These are phyloP conservation scores for Beta corolliflora DNA, from an alignment of 179 eudicot species.

Conservation along the genomic window DNA sequence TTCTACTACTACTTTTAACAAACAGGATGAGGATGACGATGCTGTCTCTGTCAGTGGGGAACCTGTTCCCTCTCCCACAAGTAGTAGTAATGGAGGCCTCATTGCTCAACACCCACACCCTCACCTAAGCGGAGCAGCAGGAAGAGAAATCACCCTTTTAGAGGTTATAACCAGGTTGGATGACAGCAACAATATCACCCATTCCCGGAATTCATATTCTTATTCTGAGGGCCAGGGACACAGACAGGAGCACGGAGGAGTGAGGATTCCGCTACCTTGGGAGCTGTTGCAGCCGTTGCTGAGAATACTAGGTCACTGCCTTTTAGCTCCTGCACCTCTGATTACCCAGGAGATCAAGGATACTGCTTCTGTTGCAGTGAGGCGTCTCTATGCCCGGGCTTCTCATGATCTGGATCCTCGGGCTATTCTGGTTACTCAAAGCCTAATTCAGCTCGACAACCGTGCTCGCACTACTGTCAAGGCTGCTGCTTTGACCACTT, in stretches of 20 bases:
- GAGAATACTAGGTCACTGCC: slow-evolving; percentile 86
- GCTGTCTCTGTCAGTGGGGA: slow-evolving; percentile 8
- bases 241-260: slow-evolving; percentile 23
- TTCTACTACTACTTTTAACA: slow-evolving; percentile 3
- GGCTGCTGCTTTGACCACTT: slow-evolving; percentile 43
- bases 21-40: slow-evolving; percentile 18
- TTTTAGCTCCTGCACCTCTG: slow-evolving; percentile 75
- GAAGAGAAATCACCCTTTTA: slow-evolving; percentile 21
- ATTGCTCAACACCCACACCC: slow-evolving; percentile 6
- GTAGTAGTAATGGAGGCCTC: slow-evolving; percentile 9
- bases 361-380: slow-evolving; percentile 64
- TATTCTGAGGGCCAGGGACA: slow-evolving; percentile 27
- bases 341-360: slow-evolving; percentile 58
- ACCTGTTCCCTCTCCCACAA: not conserved
- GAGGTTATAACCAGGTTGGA: slow-evolving; percentile 24
- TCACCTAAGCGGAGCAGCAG: slow-evolving; percentile 8
- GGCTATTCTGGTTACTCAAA: slow-evolving; percentile 78
- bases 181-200: slow-evolving; percentile 8
- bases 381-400: slow-evolving; percentile 79
- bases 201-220: not conserved
- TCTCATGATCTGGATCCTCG: slow-evolving; percentile 84
- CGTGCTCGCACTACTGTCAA: slow-evolving; percentile 55
- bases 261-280: slow-evolving; percentile 84
- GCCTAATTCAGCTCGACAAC: slow-evolving; percentile 72
- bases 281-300: slow-evolving; percentile 82